Conservation (phyloP, 1,139 yeast species). For the Hyphopichia wangnamkhiaoensis region DNA sequence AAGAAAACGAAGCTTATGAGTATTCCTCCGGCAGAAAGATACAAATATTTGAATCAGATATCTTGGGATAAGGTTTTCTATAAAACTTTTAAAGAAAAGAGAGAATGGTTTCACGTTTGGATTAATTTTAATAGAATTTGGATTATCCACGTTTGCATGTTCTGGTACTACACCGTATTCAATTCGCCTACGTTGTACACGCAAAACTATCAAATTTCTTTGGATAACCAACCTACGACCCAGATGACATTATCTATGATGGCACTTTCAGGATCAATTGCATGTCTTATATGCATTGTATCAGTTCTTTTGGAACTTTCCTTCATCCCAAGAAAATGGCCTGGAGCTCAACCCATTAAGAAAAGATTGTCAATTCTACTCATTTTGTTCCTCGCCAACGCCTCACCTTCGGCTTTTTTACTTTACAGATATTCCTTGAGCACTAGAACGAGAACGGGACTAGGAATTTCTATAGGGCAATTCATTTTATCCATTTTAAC, state of each 20-base stretch:
- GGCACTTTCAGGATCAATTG: slow-evolving; percentile 53
- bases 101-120: slow-evolving; percentile 62
- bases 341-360: slow-evolving; percentile 50
- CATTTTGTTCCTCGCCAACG: slow-evolving; percentile 27
- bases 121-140: slow-evolving; percentile 62
- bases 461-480: slow-evolving; percentile 43
- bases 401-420: slow-evolving; percentile 45
- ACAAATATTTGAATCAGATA: slow-evolving; percentile 39
- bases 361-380: slow-evolving; percentile 35
- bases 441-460: slow-evolving; percentile 26
- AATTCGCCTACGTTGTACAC: slow-evolving; percentile 60
- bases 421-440: slow-evolving; percentile 28
- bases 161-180: slow-evolving; percentile 60
- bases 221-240: slow-evolving; percentile 51
- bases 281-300: slow-evolving; percentile 42
- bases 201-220: slow-evolving; percentile 39
- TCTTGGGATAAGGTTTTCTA: slow-evolving; percentile 52
- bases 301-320: slow-evolving; percentile 45
- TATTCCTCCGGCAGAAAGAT: slow-evolving; percentile 48
- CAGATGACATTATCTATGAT: slow-evolving; percentile 48
- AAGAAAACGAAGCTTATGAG: slow-evolving; percentile 40
- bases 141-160: slow-evolving; percentile 58
- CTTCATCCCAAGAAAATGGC: slow-evolving; percentile 57
- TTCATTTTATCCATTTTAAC: slow-evolving; percentile 43
- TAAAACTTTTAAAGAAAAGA: slow-evolving; percentile 56